These are phyloP conservation scores for Neonectria neomacrospora DNA, from an alignment of 2,329 filamentous ascomycete genomes.

Conservation along the genomic window DNA sequence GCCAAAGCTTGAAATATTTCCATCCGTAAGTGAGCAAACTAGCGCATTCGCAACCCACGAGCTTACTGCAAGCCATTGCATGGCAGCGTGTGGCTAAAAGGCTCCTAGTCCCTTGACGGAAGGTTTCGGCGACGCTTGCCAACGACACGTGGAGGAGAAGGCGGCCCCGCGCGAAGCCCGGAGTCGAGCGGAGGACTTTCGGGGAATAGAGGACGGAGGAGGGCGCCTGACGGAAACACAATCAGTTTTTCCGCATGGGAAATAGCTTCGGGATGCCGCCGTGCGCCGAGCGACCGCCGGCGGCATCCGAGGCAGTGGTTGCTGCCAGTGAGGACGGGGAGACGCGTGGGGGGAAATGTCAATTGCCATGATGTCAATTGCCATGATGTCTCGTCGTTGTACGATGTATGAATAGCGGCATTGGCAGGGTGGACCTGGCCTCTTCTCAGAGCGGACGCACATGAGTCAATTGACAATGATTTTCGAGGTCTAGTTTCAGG, in stretches of 20 bases:
- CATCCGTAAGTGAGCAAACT: neutral
- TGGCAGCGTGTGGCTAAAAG: neutral
- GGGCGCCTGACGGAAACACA: neutral
- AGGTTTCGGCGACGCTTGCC: slow-evolving; percentile 13
- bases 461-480: neutral
- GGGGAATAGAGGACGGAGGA: slow-evolving; percentile 2
- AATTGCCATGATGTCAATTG: too few species aligned
- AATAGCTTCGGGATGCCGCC: slow-evolving; percentile 10
- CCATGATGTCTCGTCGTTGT: neutral
- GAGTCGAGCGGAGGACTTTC: neutral
- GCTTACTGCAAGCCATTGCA: neutral
- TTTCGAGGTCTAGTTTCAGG: neutral
- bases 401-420: neutral
- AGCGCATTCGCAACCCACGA: neutral
- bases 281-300: slow-evolving; percentile 15
- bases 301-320: slow-evolving; percentile 11
- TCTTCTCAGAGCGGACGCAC: neutral
- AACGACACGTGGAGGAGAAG: neutral
- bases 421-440: neutral
- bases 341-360: too few species aligned
- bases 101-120: neutral
- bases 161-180: neutral
- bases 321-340: slow-evolving; percentile 3
- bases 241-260: neutral
- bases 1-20: neutral